Evolutionary conservation across 192 early-diverging fungal species (phyloP).

Genomic region (Coemansia sp.): DNA sequence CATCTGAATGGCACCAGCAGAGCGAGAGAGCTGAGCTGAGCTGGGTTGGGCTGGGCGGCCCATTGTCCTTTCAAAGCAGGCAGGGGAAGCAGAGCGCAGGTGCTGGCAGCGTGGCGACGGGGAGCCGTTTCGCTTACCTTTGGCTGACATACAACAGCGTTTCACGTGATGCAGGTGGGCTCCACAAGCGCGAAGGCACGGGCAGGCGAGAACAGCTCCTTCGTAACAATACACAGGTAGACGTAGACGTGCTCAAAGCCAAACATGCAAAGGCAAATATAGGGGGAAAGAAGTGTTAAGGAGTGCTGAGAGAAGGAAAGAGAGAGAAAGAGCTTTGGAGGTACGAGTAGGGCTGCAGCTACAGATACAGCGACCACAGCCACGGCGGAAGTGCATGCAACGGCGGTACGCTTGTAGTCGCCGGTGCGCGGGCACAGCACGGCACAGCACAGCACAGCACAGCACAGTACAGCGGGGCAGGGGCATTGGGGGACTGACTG

Average conservation of each 20-base stretch:
- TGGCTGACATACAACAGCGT: not conserved
- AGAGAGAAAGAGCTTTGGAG: not conserved
- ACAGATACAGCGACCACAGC: no score
- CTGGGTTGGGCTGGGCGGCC: not conserved
- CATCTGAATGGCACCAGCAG: no score
- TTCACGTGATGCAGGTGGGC: not conserved
- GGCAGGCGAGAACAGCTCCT: not conserved
- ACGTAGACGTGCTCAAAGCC: not conserved
- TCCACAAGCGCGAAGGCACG: not conserved
- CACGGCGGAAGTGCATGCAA: no score
- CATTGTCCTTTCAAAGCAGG: conserved; percentile 1
- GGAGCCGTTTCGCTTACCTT: not conserved
- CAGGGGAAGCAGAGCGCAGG: not conserved
- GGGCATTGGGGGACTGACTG: not conserved
- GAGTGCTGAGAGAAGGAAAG: not conserved
- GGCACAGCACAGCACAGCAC: no score
- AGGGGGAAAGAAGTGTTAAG: not conserved
- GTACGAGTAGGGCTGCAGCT: no score
- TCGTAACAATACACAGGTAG: not conserved
- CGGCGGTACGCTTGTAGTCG: no score
- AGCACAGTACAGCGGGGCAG: no score
- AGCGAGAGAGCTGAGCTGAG: not conserved
- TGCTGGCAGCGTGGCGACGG: not conserved
- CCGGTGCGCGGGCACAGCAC: no score
- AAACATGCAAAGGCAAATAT: conserved; percentile 4